These are phyloP conservation scores for Hypoxylon crocopeplum DNA, from an alignment of 495 filamentous ascomycete genomes.

Conservation along the genomic window DNA sequence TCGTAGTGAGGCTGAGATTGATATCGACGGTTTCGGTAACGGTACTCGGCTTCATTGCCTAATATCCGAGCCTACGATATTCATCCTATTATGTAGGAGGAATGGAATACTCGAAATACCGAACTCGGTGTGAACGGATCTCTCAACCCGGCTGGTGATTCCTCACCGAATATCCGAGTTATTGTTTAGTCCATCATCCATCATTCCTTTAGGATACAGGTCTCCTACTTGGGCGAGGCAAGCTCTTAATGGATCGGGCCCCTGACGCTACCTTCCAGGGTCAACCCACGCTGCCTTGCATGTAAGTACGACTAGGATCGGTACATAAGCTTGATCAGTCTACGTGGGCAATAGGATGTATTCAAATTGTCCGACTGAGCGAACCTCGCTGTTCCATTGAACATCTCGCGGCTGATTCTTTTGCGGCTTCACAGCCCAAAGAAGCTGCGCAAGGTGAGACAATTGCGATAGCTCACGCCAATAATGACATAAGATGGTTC, in stretches of 20 bases:
- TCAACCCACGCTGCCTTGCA: conserved; percentile 19
- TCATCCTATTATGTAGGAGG: conserved; percentile 7
- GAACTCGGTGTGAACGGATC: neutral
- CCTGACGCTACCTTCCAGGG: conserved; percentile 6
- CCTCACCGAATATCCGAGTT: neutral
- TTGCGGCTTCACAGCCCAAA: conserved; percentile 1
- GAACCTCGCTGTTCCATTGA: neutral
- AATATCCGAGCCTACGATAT: conserved; percentile 8
- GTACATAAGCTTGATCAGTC: neutral
- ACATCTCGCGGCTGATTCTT: conserved; percentile 12
- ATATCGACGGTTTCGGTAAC: neutral
- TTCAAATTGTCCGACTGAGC: neutral
- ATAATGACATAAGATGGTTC: conserved; percentile 31
- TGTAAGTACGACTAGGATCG: conserved; percentile 7
- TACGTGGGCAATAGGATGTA: neutral
- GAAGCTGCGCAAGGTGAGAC: conserved; percentile 9
- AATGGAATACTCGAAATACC: neutral
- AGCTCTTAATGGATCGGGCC: conserved; percentile 5
- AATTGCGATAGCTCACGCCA: conserved; percentile 18
- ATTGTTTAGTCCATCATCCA: neutral
- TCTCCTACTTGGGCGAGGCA: neutral
- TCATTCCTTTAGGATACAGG: neutral
- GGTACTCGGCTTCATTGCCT: conserved; percentile 3
- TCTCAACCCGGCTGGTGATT: neutral
- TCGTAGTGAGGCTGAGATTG: conserved; percentile 28